A percentile compares a stretch with the other conserved stretches of the same genome.
These are phyloP conservation scores for Termitomyces sp. DNA, from an alignment of 768 basidiomycete species.

Conservation along the genomic window DNA sequence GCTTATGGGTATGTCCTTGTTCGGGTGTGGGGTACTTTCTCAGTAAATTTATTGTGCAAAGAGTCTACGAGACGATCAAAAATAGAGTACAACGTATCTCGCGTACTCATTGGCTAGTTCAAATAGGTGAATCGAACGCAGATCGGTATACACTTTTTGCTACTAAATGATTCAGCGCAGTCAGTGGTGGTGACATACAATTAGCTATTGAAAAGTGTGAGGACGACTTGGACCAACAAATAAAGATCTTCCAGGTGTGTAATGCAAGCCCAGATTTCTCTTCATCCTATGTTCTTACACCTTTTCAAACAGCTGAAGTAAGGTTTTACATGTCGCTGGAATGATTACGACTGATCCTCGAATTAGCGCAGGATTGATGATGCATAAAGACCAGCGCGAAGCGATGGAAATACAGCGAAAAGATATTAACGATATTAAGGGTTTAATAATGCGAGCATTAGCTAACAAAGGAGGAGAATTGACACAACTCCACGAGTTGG, in stretches of 20 bases:
- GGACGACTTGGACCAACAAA: constrained; percentile 33
- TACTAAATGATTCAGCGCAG: constrained; percentile 19
- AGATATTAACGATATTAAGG: constrained; percentile 28
- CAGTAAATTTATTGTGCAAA: constrained; percentile 14
- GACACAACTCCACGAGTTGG: constrained; percentile 29
- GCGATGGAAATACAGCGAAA: constrained; percentile 19
- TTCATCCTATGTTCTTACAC: background rate
- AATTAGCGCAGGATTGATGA: constrained; percentile 22
- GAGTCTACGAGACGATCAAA: constrained; percentile 35
- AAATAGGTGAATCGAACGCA: constrained; percentile 29
- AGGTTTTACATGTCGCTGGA: background rate
- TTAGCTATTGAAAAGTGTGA: constrained; percentile 38
- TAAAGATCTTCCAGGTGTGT: constrained; percentile 38
- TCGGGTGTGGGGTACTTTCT: background rate
- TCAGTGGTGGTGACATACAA: constrained; percentile 39
- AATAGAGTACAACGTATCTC: constrained; percentile 33
- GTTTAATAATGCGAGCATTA: constrained; percentile 33
- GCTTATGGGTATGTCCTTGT: constrained; percentile 31
- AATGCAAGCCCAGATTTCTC: background rate
- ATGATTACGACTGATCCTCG: background rate
- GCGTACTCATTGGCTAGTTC: constrained; percentile 28
- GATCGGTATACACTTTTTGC: background rate
- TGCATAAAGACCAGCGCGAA: constrained; percentile 23
- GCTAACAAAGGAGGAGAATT: constrained; percentile 28
- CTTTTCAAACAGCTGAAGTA: constrained; percentile 17